These are phyloP conservation scores for Vachellia pachyceras DNA, from an alignment of 306 rosid genomes.

Conservation along the genomic window DNA sequence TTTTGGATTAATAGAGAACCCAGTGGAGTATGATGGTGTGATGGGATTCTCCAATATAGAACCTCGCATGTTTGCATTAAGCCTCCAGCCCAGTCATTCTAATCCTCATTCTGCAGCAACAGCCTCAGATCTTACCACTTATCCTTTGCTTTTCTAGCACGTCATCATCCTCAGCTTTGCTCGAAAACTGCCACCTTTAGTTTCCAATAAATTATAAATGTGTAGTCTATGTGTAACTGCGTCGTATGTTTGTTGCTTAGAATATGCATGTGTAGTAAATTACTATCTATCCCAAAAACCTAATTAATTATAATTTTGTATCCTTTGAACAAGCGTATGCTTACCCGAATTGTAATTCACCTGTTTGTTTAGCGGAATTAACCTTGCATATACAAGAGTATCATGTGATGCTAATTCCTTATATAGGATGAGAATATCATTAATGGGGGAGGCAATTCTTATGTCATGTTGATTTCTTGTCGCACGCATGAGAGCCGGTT, in stretches of 20 bases:
- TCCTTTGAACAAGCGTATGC: background rate
- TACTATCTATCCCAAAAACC: too few species aligned
- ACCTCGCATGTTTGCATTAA: slow-evolving; percentile 68
- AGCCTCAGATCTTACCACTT: slow-evolving; percentile 65
- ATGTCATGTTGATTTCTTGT: background rate
- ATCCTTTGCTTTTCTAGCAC: slow-evolving; percentile 67
- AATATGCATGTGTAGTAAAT: background rate
- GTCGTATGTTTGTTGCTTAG: too few species aligned
- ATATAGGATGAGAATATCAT: slow-evolving; percentile 5
- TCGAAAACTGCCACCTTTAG: too few species aligned
- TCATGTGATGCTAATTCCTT: slow-evolving; percentile 23
- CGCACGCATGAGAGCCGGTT: background rate
- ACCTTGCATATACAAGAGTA: background rate
- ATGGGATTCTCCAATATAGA: slow-evolving; percentile 64
- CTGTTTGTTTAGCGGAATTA: slow-evolving; percentile 14
- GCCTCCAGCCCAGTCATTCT: slow-evolving; percentile 59
- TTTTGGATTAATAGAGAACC: slow-evolving; percentile 64
- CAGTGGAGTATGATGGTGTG: slow-evolving; percentile 60
- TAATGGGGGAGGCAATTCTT: background rate
- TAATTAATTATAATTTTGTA: background rate
- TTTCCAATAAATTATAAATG: too few species aligned
- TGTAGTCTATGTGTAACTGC: too few species aligned
- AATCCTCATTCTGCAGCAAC: slow-evolving; percentile 46
- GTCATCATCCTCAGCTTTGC: too few species aligned
- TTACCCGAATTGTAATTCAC: slow-evolving; percentile 10